phyloP scores from a whole-genome alignment of 768 basidiomycete species.

The Solioccasus polychromus region DNA sequence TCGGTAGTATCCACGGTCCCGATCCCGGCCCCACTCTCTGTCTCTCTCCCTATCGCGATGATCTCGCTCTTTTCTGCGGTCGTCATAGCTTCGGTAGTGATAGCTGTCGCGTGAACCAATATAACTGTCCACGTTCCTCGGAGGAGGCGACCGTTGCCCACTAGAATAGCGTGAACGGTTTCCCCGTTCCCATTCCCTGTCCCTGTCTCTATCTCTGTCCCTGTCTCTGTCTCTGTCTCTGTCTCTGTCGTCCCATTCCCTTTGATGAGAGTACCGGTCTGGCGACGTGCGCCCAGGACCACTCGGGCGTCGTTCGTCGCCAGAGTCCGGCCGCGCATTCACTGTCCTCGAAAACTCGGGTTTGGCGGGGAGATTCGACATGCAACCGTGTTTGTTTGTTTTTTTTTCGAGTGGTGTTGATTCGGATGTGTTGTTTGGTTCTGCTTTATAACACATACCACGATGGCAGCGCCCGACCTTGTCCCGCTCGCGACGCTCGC shows the following conservation, averaged over 20 bases:
- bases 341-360: slow-evolving; percentile 27
- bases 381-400: neutral
- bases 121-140: too few relatives aligned
- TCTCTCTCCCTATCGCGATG: slow-evolving; percentile 19
- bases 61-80: too few relatives aligned
- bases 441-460: slow-evolving; percentile 8
- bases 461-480: slow-evolving; percentile 47
- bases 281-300: slow-evolving; percentile 21
- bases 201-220: slow-evolving; percentile 20
- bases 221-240: slow-evolving; percentile 20
- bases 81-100: too few relatives aligned
- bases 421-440: slow-evolving; percentile 29
- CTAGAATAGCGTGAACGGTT: too few relatives aligned
- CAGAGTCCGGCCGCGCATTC: slow-evolving; percentile 14
- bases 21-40: slow-evolving; percentile 9
- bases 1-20: slow-evolving; percentile 19
- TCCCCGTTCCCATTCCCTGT: slow-evolving; percentile 11
- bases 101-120: too few relatives aligned
- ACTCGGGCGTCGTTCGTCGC: slow-evolving; percentile 22
- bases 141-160: too few relatives aligned
- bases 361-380: slow-evolving; percentile 32
- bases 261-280: slow-evolving; percentile 19
- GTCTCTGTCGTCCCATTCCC: slow-evolving; percentile 26
- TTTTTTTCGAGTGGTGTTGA: too few relatives aligned
- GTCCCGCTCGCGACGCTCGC: slow-evolving; percentile 81